Conservation (phyloP, 495 filamentous ascomycete genomes). For the Penicillium nucicola region DNA sequence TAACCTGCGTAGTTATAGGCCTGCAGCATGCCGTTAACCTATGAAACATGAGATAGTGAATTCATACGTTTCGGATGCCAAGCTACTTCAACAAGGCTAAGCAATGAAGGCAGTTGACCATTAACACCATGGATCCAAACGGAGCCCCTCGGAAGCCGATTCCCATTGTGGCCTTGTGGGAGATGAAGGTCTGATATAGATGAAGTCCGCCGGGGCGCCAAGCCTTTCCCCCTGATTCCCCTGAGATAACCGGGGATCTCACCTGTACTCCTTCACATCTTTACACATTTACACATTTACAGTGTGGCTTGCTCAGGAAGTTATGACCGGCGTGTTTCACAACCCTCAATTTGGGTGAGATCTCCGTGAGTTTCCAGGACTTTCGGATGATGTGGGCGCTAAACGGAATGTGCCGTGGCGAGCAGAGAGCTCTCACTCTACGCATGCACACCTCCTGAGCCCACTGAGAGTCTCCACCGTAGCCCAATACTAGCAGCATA, state of each 20-base stretch:
- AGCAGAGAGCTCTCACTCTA: neutral
- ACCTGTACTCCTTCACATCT: no score
- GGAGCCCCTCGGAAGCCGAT: constrained; percentile 6
- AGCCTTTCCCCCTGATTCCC: neutral
- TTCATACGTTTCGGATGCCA: neutral
- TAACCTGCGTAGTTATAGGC: neutral
- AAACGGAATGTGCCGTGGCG: neutral
- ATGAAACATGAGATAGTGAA: neutral
- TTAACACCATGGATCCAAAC: no score
- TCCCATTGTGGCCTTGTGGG: constrained; percentile 1
- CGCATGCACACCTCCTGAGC: neutral
- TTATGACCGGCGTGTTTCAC: neutral
- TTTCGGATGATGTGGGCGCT: neutral
- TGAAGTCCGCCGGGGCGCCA: constrained; percentile 11
- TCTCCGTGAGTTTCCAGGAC: neutral
- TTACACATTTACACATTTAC: no score
- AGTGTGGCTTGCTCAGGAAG: constrained; percentile 4
- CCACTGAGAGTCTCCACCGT: no score
- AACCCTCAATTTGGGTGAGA: neutral
- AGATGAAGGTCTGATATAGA: constrained; percentile 19
- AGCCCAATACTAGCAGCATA: constrained; percentile 1
- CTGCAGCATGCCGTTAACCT: neutral
- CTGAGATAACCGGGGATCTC: neutral
- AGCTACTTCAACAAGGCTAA: neutral
- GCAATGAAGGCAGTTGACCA: no score